phyloP scores from a whole-genome alignment of 805 yeast genomes.

The Candida broadrunensis region DNA sequence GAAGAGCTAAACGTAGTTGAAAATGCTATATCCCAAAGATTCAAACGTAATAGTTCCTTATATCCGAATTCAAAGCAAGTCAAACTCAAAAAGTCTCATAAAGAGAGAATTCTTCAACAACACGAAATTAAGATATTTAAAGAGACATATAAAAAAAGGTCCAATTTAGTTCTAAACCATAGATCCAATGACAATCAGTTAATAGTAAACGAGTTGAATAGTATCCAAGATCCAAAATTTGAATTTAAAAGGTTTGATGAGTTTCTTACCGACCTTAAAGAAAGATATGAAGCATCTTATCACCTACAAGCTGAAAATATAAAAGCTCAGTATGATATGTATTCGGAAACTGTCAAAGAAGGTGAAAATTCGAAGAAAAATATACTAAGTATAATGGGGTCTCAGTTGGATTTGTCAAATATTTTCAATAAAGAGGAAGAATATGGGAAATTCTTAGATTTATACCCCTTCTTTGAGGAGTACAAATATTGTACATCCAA shows the following conservation, averaged over 20 bases:
- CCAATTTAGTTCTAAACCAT: neutral
- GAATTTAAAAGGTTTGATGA: slow-evolving; percentile 13
- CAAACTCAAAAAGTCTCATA: slow-evolving; percentile 38
- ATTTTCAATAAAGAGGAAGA: slow-evolving; percentile 60
- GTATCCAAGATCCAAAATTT: slow-evolving; percentile 11
- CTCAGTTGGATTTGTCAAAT: slow-evolving; percentile 44
- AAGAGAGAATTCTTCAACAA: slow-evolving; percentile 57
- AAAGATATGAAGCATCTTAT: neutral
- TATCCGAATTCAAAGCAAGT: slow-evolving; percentile 21
- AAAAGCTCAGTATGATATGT: slow-evolving; percentile 17
- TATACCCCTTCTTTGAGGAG: slow-evolving; percentile 46
- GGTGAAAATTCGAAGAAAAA: slow-evolving; percentile 27
- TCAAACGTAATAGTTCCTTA: slow-evolving; percentile 59
- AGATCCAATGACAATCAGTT: neutral
- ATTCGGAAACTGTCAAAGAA: slow-evolving; percentile 12
- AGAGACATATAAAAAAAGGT: slow-evolving; percentile 37
- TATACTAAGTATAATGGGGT: slow-evolving; percentile 49
- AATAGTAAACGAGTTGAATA: slow-evolving; percentile 7
- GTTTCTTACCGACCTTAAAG: slow-evolving; percentile 5
- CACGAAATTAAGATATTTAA: slow-evolving; percentile 62
- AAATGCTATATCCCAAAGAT: slow-evolving; percentile 57
- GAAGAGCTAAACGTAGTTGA: slow-evolving; percentile 78
- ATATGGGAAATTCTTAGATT: slow-evolving; percentile 64
- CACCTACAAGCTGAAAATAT: slow-evolving; percentile 9
- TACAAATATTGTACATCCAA: slow-evolving; percentile 47